Conservation (phyloP, 768 basidiomycete species). For the Suillus subluteus region DNA sequence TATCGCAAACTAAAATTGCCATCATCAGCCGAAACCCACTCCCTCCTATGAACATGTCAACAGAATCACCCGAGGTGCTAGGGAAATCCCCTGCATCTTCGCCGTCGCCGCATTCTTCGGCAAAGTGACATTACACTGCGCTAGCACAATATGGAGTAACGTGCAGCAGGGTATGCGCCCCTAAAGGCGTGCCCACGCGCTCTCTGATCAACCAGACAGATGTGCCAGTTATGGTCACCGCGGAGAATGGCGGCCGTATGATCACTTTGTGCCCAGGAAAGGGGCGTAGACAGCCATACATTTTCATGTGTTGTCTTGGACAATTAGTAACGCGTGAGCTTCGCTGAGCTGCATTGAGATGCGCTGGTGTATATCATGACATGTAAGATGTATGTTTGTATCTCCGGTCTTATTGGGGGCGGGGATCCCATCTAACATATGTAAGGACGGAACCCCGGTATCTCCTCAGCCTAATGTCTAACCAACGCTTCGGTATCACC, state of each 20-base stretch:
- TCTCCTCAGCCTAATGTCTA: constrained; percentile 25
- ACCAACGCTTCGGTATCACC: constrained; percentile 15
- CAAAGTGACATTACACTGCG: constrained; percentile 8
- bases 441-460: constrained; percentile 26
- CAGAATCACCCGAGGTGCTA: background rate
- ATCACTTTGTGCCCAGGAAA: background rate
- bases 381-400: constrained; percentile 10
- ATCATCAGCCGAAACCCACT: background rate
- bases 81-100: constrained; percentile 7
- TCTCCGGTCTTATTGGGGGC: constrained; percentile 6
- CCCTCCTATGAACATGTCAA: background rate
- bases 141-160: background rate
- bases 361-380: constrained; percentile 9
- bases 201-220: constrained; percentile 1
- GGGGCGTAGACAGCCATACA: background rate
- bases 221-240: constrained; percentile 1
- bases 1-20: background rate
- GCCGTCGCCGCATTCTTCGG: constrained; percentile 9
- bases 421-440: constrained; percentile 1
- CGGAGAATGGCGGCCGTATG: background rate
- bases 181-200: background rate
- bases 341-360: constrained; percentile 10
- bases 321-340: constrained; percentile 1
- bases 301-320: constrained; percentile 6
- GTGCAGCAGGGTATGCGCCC: constrained; percentile 10